Percentiles rank a stretch among this genome's conserved stretches.
These are phyloP conservation scores for Trametes elegans DNA, from an alignment of 768 basidiomycete species.

Conservation along the genomic window DNA sequence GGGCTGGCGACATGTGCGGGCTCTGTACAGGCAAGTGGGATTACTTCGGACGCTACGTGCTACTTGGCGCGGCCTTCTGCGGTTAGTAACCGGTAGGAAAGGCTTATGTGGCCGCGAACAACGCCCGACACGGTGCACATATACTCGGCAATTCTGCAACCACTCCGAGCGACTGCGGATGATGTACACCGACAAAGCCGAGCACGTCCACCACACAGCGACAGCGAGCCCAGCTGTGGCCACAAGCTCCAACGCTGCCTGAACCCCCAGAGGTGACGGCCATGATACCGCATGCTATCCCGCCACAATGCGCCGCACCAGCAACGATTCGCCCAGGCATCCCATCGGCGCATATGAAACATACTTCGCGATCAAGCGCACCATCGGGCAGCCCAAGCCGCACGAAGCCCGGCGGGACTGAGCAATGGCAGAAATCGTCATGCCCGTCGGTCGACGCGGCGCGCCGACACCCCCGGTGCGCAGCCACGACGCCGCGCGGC, in stretches of 20 bases:
- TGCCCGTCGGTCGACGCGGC: background rate
- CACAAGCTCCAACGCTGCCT: background rate
- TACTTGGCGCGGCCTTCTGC: background rate
- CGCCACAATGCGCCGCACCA: background rate
- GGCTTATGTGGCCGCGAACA: background rate
- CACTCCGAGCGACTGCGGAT: background rate
- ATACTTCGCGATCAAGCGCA: background rate
- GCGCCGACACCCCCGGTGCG: background rate
- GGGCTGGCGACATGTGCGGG: background rate
- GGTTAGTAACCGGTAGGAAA: background rate
- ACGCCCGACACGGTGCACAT: background rate
- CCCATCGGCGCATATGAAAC: background rate
- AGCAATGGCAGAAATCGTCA: conserved; percentile 3
- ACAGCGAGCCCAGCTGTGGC: background rate
- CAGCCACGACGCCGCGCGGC: background rate
- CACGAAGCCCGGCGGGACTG: background rate
- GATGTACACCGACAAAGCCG: background rate
- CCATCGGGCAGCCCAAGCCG: background rate
- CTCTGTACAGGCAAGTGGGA: background rate
- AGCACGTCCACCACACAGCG: background rate
- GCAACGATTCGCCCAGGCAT: background rate
- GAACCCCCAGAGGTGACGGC: background rate
- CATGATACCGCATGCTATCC: too few relatives aligned
- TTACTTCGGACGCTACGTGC: background rate
- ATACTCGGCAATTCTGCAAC: background rate